Conservation (phyloP, 1,284 basidiomycete species). For the Exobasidium cylindrosporum region DNA sequence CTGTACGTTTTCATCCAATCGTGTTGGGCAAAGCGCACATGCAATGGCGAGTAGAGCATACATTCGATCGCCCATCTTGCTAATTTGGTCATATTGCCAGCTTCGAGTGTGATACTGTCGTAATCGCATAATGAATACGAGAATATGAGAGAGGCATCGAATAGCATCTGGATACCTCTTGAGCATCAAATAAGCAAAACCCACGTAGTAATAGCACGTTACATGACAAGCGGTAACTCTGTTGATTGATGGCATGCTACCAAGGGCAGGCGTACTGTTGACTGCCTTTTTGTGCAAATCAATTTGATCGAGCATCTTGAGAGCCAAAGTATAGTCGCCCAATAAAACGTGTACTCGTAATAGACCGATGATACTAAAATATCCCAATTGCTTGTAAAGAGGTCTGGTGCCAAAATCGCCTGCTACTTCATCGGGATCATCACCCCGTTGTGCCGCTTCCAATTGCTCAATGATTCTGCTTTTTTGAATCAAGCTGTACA, state of each 20-base stretch:
- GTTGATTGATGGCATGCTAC: constrained; percentile 35
- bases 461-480: constrained; percentile 92
- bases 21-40: constrained; percentile 82
- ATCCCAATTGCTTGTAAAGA: constrained; percentile 92
- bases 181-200: constrained; percentile 93
- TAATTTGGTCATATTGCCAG: constrained; percentile 97
- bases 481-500: constrained; percentile 97
- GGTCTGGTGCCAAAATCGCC: constrained; percentile 88
- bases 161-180: constrained; percentile 92
- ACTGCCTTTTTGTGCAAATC: constrained; percentile 58
- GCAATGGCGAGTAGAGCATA: constrained; percentile 92
- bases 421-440: constrained; percentile 71
- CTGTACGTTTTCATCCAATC: constrained; percentile 87
- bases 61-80: constrained; percentile 96
- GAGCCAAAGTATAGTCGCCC: constrained; percentile 88
- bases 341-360: constrained; percentile 91
- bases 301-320: constrained; percentile 94
- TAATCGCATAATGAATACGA: constrained; percentile 63
- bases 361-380: constrained; percentile 93
- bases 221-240: constrained; percentile 63
- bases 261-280: neutral
- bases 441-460: constrained; percentile 73
- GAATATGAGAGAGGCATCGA: constrained; percentile 83
- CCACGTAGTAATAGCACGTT: constrained; percentile 89
- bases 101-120: constrained; percentile 86